Evolutionary conservation across 2,329 filamentous ascomycete species (phyloP).

Genomic region (Nothopassalora personata): DNA sequence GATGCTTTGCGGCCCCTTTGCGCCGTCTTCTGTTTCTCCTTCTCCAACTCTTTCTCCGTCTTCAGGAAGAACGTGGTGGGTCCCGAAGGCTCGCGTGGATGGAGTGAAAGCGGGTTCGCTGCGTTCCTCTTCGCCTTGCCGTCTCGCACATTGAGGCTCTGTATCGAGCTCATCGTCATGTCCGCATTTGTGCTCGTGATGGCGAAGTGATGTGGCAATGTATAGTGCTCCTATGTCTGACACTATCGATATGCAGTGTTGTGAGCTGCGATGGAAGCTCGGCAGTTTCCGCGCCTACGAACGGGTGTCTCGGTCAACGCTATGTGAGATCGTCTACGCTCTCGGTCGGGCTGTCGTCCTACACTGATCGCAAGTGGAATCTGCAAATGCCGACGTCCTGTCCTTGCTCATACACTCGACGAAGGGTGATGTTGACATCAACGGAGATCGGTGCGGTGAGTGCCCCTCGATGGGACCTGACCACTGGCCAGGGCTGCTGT

Average conservation of each 20-base stretch:
- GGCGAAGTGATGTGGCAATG: background rate
- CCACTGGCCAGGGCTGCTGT: background rate
- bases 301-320: background rate
- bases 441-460: background rate
- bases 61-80: slow-evolving; percentile 58
- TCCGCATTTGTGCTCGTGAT: background rate
- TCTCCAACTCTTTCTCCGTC: slow-evolving; percentile 48
- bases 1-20: slow-evolving; percentile 24
- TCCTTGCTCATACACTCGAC: background rate
- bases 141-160: background rate
- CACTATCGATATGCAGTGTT: background rate
- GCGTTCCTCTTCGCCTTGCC: slow-evolving; percentile 3
- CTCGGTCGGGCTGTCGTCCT: background rate
- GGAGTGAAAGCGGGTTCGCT: background rate
- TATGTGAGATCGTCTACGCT: background rate
- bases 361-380: background rate
- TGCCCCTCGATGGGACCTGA: background rate
- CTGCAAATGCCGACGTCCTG: background rate
- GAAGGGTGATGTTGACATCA: background rate
- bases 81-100: slow-evolving; percentile 29
- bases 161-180: slow-evolving; percentile 2
- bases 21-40: slow-evolving; percentile 5
- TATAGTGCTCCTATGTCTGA: background rate
- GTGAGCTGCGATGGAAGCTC: background rate
- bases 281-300: background rate